Percentiles rank a stretch among this genome's conserved stretches.
phyloP scores from a whole-genome alignment of 495 filamentous ascomycete genomes.

The Cryomyces antarcticus region DNA sequence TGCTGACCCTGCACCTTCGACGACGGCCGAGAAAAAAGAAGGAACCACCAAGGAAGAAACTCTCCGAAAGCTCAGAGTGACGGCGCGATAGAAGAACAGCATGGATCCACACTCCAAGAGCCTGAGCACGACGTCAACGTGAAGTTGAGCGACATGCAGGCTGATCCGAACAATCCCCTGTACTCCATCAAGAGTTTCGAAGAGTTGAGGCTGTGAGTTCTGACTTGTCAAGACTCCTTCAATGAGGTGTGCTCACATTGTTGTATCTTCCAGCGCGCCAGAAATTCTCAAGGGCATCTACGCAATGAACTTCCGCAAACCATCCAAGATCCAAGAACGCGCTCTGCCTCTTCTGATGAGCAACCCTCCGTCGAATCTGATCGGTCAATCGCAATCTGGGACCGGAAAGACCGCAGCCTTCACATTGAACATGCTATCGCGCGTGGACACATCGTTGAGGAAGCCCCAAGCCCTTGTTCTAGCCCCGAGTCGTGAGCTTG shows the following conservation, averaged over 20 bases:
- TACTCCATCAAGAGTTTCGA: conserved; percentile 73
- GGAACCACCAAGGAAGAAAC: background rate
- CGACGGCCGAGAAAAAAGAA: background rate
- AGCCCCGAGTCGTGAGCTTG: conserved; percentile 84
- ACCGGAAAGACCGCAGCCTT: conserved; percentile 98
- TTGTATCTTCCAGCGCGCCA: conserved; percentile 1
- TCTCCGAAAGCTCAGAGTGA: conserved; percentile 26
- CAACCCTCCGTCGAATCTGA: conserved; percentile 74
- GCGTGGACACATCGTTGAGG: conserved; percentile 49
- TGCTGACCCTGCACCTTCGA: background rate
- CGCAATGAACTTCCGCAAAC: conserved; percentile 77
- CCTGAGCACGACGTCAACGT: conserved; percentile 68
- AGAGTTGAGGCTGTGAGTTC: conserved; percentile 59
- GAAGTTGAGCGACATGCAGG: conserved; percentile 74
- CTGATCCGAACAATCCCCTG: conserved; percentile 68
- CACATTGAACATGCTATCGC: conserved; percentile 70
- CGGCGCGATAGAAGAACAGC: conserved; percentile 23
- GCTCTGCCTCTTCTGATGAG: conserved; percentile 71
- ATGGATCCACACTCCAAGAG: conserved; percentile 39
- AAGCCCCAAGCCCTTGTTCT: conserved; percentile 73
- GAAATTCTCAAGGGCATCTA: conserved; percentile 42
- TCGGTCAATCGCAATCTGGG: conserved; percentile 94
- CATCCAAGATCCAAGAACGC: conserved; percentile 90
- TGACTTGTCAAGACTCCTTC: background rate
- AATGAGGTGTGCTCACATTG: background rate